These are phyloP conservation scores for Coniferiporia sulphurascens DNA, from an alignment of 1,284 basidiomycete species.

Conservation along the genomic window DNA sequence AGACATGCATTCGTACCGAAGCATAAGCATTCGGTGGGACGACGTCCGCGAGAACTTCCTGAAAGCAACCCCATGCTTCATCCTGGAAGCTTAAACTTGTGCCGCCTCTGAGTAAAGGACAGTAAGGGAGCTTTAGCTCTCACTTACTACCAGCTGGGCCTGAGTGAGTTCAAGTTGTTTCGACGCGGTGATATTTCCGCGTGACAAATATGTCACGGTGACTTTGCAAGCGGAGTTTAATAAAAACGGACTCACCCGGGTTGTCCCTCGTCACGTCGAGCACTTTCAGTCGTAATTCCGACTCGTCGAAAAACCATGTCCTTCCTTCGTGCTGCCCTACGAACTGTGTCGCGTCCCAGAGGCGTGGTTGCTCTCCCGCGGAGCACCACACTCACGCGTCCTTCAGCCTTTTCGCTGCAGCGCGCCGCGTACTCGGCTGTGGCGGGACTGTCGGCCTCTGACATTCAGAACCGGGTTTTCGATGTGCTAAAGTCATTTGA, in stretches of 20 bases:
- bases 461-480: constrained; percentile 79
- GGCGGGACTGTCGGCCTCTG: constrained; percentile 67
- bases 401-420: constrained; percentile 31
- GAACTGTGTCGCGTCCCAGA: constrained; percentile 26
- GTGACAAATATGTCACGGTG: no score
- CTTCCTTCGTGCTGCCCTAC: constrained; percentile 38
- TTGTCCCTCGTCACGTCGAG: no score
- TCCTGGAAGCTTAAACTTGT: constrained; percentile 27
- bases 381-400: constrained; percentile 15
- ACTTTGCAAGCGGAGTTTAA: neutral
- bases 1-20: constrained; percentile 53
- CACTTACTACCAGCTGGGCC: neutral
- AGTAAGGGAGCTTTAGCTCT: neutral
- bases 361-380: neutral
- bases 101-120: neutral
- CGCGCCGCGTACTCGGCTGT: constrained; percentile 73
- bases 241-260: neutral
- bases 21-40: constrained; percentile 83
- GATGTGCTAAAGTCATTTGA: constrained; percentile 94
- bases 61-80: constrained; percentile 91
- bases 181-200: no score
- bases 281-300: no score
- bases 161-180: no score
- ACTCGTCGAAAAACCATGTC: constrained; percentile 30
- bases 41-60: constrained; percentile 85